phyloP scores from a whole-genome alignment of 352 stramenopile species.

The Phytophthora foliorum region DNA sequence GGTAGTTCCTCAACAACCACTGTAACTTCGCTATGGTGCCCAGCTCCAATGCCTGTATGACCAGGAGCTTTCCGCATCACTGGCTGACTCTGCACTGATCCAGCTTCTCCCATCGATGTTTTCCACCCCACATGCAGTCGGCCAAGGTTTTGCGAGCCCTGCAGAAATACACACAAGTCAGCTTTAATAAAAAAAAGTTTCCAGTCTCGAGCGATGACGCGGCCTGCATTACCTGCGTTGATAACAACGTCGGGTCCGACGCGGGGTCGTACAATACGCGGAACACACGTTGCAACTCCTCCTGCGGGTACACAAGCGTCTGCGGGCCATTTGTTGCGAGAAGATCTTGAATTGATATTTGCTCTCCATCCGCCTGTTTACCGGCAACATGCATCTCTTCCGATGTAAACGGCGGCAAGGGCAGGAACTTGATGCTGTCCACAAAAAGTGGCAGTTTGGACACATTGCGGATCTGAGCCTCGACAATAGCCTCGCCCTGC shows the following conservation, averaged over 20 bases:
- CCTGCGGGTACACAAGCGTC: slow-evolving; percentile 80
- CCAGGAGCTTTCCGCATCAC: slow-evolving; percentile 67
- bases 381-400: slow-evolving; percentile 40
- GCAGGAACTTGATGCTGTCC: slow-evolving; percentile 84
- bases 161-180: neutral
- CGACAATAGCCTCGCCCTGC: slow-evolving; percentile 65
- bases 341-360: slow-evolving; percentile 34
- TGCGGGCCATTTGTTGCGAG: slow-evolving; percentile 45
- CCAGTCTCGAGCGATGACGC: neutral
- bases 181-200: neutral
- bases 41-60: slow-evolving; percentile 5
- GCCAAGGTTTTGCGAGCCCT: slow-evolving; percentile 74
- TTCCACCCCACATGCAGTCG: slow-evolving; percentile 88
- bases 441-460: slow-evolving; percentile 84
- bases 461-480: slow-evolving; percentile 87
- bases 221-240: slow-evolving; percentile 47
- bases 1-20: slow-evolving; percentile 59
- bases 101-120: slow-evolving; percentile 81
- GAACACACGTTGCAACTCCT: slow-evolving; percentile 86
- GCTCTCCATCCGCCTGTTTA: slow-evolving; percentile 10
- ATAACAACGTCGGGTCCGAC: slow-evolving; percentile 42
- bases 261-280: slow-evolving; percentile 54
- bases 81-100: slow-evolving; percentile 83
- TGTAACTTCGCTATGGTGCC: slow-evolving; percentile 48
- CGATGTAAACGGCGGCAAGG: slow-evolving; percentile 64